phyloP scores from a whole-genome alignment of 2,329 filamentous ascomycete species.

The Epichloe elymi region DNA sequence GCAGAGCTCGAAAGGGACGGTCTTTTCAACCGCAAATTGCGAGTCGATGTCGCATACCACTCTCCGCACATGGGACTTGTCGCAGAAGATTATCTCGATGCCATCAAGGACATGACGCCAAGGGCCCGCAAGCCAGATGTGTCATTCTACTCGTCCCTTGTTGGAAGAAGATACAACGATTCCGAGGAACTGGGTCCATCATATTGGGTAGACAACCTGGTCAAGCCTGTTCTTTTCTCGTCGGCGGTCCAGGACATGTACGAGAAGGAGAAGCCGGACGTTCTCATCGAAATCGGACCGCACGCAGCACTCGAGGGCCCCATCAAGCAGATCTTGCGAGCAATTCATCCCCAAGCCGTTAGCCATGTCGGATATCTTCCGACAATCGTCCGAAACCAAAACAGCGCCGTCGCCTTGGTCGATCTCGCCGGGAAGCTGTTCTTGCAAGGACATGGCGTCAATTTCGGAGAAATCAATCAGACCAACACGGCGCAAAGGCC shows the following conservation, averaged over 20 bases:
- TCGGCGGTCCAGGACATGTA: slow-evolving; percentile 17
- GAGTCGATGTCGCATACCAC: slow-evolving; percentile 40
- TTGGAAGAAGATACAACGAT: slow-evolving; percentile 23
- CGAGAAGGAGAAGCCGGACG: slow-evolving; percentile 12
- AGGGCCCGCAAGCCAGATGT: slow-evolving; percentile 13
- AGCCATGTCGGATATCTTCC: slow-evolving; percentile 29
- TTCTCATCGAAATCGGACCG: slow-evolving; percentile 32
- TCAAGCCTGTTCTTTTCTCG: slow-evolving; percentile 30
- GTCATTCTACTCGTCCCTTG: slow-evolving; percentile 34
- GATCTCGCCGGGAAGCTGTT: slow-evolving; percentile 32
- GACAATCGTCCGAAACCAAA: slow-evolving; percentile 37
- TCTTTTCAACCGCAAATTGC: slow-evolving; percentile 34
- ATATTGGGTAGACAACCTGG: slow-evolving; percentile 35
- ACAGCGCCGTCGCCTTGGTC: slow-evolving; percentile 31
- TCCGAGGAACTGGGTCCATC: slow-evolving; percentile 21
- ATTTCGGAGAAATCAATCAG: slow-evolving; percentile 35
- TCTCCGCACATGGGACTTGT: slow-evolving; percentile 40
- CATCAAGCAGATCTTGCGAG: slow-evolving; percentile 36
- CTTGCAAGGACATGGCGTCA: slow-evolving; percentile 28
- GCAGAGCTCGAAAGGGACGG: slow-evolving; percentile 24
- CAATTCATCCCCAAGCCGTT: slow-evolving; percentile 25
- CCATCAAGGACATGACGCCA: slow-evolving; percentile 12
- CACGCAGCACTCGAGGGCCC: slow-evolving; percentile 37
- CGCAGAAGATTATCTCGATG: slow-evolving; percentile 32
- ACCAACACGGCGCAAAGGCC: slow-evolving; percentile 6